Base-by-base conservation (phyloP, 1,284 basidiomycete species). In the Ganoderma leucocontextum region DNA sequence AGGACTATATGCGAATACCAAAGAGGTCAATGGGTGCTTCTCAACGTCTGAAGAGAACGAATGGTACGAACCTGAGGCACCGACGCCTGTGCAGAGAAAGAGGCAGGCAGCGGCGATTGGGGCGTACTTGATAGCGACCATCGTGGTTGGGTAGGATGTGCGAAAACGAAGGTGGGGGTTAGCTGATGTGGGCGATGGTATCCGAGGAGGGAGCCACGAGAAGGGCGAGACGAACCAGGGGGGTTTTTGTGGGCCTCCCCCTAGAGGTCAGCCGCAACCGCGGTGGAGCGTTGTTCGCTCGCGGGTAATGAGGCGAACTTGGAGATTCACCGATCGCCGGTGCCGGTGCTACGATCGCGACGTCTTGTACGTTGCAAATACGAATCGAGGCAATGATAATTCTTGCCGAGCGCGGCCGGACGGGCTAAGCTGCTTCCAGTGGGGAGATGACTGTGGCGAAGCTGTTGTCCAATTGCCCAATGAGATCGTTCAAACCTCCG, bases 111-210 rank as follows among this genome's bases (percentile, higher is more conserved):
- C 47, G 9, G 10, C 47, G 47, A 49, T 49, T 10, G 47, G 47
- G 12, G 22, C 47, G 47, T 49, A 49, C 47, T 49, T 49, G 47
- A 49, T 12, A 49, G 22, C 47, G 47, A 49, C 47, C 47, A 49
- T 49, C 10, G 22, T 25, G 47, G 10, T 13, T 8, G 19, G 8
- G n/a, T 49, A n/a, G n/a, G 22, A 49, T 25, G 22, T 49, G 47
- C 47, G 25, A 49, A 49, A 49, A 49, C 47, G 47, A 49, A 19
- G n/a, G 47, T 49, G 22, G 22, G 44, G 47, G 12, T 49, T 49
- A 49, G 22, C 47, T 25, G 47, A 25, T 49, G 47, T 49, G 47
- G 12, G 44, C 22, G 2, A 25, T 49, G 22, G 22, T 49, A 25
- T 25, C 47, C 7, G 47, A 25, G 47, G 22, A 25, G 47, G 47